Conservation (phyloP, 129 eudicot genomes). For the Pseudognaphalium luteoalbum region DNA sequence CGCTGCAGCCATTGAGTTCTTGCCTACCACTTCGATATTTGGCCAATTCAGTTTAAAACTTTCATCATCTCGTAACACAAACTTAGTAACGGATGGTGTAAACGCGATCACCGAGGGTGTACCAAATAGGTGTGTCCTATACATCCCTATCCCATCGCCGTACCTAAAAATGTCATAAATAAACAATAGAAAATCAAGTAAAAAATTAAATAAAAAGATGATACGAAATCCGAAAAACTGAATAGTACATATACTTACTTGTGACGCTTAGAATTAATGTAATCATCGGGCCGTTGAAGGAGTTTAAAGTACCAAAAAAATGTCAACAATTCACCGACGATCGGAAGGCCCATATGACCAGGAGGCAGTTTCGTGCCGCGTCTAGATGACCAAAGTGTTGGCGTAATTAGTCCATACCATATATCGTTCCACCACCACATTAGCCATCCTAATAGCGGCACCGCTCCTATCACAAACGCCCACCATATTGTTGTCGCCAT, state of each 20-base stretch:
- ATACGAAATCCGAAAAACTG: no score
- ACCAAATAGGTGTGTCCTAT: slow-evolving; percentile 51
- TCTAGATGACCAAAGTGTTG: slow-evolving; percentile 16
- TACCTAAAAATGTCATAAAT: slow-evolving; percentile 30
- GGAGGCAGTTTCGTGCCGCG: slow-evolving; percentile 47
- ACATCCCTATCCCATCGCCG: slow-evolving; percentile 52
- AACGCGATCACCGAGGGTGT: slow-evolving; percentile 46
- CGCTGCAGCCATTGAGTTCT: slow-evolving; percentile 38
- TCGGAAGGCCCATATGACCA: slow-evolving; percentile 42
- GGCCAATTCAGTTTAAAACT: slow-evolving; percentile 38
- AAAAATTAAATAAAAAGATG: no score
- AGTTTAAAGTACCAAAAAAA: no score
- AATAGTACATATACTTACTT: background rate
- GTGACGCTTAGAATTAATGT: no score
- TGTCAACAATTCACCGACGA: no score
- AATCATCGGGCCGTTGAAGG: no score
- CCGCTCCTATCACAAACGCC: slow-evolving; percentile 29
- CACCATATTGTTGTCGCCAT: slow-evolving; percentile 25
- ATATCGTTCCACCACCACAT: slow-evolving; percentile 63
- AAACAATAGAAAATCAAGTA: no score
- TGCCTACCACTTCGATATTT: slow-evolving; percentile 41
- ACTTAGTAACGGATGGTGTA: slow-evolving; percentile 41
- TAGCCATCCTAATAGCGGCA: slow-evolving; percentile 37
- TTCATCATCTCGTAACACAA: slow-evolving; percentile 35
- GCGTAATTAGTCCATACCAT: slow-evolving; percentile 29